Conservation (phyloP, 1,139 yeast genomes). For the Zygosaccharomyces sapae region DNA sequence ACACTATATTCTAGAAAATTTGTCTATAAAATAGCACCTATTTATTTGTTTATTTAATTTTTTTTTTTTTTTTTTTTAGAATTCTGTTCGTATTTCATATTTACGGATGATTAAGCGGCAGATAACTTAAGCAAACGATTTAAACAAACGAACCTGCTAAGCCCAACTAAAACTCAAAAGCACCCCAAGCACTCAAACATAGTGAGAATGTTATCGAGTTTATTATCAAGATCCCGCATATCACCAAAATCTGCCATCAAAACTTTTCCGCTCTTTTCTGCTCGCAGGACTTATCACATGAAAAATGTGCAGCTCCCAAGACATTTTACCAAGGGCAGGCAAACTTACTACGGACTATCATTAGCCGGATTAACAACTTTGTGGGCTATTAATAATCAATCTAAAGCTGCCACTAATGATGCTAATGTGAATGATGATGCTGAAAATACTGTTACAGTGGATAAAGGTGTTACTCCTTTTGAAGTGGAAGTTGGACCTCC, state of each 20-base stretch:
- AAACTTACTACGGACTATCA: not conserved
- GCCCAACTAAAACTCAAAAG: too few relatives aligned
- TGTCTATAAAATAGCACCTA: conserved; percentile 5
- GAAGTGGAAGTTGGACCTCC: conserved; percentile 37
- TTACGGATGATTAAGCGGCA: too few relatives aligned
- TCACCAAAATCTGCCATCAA: not conserved
- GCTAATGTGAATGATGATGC: conserved; percentile 14
- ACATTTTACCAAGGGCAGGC: not conserved
- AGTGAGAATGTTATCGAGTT: too few relatives aligned
- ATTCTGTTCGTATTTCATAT: too few relatives aligned
- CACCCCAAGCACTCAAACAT: too few relatives aligned
- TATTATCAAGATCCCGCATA: not conserved
- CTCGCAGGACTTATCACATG: not conserved
- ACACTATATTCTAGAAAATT: not conserved
- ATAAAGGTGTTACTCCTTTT: conserved; percentile 50
- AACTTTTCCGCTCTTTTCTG: not conserved
- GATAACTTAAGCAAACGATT: too few relatives aligned
- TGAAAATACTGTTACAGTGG: conserved; percentile 41
- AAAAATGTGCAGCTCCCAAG: not conserved
- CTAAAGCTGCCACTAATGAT: conserved; percentile 8
- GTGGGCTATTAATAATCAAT: conserved; percentile 3
- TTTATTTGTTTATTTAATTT: conserved; percentile 6
- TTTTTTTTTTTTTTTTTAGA: not conserved
- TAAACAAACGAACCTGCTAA: too few relatives aligned
- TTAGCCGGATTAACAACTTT: conserved; percentile 8